Evolutionary conservation across 768 basidiomycete species (phyloP), one percentile per base, ranked within the genome.

Genomic region (Austroboletus eburneus): DNA sequence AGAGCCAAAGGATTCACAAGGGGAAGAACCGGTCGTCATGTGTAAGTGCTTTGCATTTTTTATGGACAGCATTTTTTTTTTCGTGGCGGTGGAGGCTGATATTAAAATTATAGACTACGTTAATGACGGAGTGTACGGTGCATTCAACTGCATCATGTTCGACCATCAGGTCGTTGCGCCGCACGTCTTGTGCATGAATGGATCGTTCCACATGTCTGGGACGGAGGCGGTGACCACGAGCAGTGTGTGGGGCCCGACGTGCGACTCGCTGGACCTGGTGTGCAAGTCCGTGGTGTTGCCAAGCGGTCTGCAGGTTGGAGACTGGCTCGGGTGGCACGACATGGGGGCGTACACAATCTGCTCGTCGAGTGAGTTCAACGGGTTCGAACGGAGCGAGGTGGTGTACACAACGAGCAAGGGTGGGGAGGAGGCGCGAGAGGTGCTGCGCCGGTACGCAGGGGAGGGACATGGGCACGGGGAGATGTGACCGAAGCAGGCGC

Each of bases 281-380:
- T 85, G 76, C 60, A 74, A 75, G 56, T 75, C 70, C 48, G 75
- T 74, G 43, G 72, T 66, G 59, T 74, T 89, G 51, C 92, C 90
- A 4, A 68, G 68, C 24, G 76, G 76, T 1, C 74, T 98, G 43
- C 76, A 79, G 49, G 92, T 96, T 7, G 96, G 96, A 7, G 96
- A 99, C 65, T 99, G 96, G 96, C 78, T 99, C 16, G 89, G 87
- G n/a, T 99, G 94, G 71, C 84, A 85, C 46, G 85, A 91, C 63
- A 98, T 99, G 96, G 96, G 96, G 24, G 96, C 96, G 25, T 99
- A 99, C 71, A 98, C 96, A n/a, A 72, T 92, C 49, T 96, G 93
- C 62, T 96, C 96, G 0, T 92, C 96, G 43, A 92, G 89, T 69
- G 86, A 85, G 70, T 97, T 97, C 75, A 95, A 94, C 61, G 91